These are phyloP conservation scores for Penicillium fimorum DNA, from an alignment of 495 filamentous ascomycete genomes.

Conservation along the genomic window DNA sequence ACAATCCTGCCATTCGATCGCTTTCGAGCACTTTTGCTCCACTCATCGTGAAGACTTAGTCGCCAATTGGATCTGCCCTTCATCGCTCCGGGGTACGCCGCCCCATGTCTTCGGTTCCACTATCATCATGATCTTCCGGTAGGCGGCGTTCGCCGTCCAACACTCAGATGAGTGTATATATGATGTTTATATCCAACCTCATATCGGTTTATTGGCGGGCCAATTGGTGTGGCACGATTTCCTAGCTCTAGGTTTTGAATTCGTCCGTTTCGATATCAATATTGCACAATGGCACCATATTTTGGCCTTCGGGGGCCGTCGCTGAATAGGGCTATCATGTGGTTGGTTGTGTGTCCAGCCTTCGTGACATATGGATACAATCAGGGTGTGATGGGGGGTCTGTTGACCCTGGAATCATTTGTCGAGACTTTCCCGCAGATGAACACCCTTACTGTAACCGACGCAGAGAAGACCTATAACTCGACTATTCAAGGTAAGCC, in stretches of 20 bases:
- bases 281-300: slow-evolving; percentile 19
- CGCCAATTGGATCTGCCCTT: slow-evolving; percentile 12
- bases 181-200: slow-evolving; percentile 9
- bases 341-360: slow-evolving; percentile 40
- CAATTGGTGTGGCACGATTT: slow-evolving; percentile 9
- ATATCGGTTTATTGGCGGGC: slow-evolving; percentile 5
- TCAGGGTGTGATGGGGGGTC: slow-evolving; percentile 39
- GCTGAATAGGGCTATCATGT: slow-evolving; percentile 32
- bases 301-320: slow-evolving; percentile 31
- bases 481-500: slow-evolving; percentile 1
- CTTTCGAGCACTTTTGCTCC: slow-evolving; percentile 1
- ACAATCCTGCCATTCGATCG: not conserved
- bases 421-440: slow-evolving; percentile 45
- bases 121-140: slow-evolving; percentile 5
- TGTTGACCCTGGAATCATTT: slow-evolving; percentile 36
- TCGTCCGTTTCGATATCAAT: not conserved
- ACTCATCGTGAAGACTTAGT: slow-evolving; percentile 3
- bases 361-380: slow-evolving; percentile 48
- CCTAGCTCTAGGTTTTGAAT: slow-evolving; percentile 6
- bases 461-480: not conserved
- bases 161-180: slow-evolving; percentile 8
- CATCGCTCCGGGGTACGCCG: slow-evolving; percentile 6
- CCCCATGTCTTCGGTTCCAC: slow-evolving; percentile 7
- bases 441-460: slow-evolving; percentile 23
- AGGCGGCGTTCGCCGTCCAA: slow-evolving; percentile 14